These are phyloP conservation scores for Sphaerulina musiva DNA, from an alignment of 2,329 filamentous ascomycete genomes.

Conservation along the genomic window DNA sequence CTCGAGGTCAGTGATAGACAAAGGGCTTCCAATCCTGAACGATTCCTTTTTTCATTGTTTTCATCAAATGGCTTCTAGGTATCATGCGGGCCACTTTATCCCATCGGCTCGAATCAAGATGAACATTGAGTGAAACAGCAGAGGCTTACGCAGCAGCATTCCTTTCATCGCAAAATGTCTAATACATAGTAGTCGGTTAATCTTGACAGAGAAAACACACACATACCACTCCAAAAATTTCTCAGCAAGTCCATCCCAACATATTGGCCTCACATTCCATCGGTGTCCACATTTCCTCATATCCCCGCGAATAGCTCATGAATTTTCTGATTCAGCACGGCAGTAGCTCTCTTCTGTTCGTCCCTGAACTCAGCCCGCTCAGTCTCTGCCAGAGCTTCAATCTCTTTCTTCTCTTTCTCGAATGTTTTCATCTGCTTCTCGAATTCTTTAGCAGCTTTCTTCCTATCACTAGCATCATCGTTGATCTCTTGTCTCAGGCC, in stretches of 20 bases:
- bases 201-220: background rate
- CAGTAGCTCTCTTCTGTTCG: conserved; percentile 15
- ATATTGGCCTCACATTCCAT: background rate
- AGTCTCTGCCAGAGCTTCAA: conserved; percentile 16
- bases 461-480: conserved; percentile 8
- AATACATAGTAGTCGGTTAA: no score
- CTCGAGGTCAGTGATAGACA: no score
- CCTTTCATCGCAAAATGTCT: no score
- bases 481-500: conserved; percentile 14
- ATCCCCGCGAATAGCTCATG: conserved; percentile 13
- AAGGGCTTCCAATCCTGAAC: no score
- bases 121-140: no score
- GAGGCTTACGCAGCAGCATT: no score
- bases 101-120: no score
- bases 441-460: conserved; percentile 8
- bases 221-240: conserved; percentile 1
- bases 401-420: conserved; percentile 15
- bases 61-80: no score
- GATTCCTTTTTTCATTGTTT: no score
- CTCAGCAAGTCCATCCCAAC: background rate
- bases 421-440: conserved; percentile 17
- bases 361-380: conserved; percentile 19
- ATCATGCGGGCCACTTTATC: no score
- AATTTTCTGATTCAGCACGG: conserved; percentile 21
- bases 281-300: background rate